phyloP scores from a whole-genome alignment of 73 alveolate species.

The Uronychia setigera region DNA sequence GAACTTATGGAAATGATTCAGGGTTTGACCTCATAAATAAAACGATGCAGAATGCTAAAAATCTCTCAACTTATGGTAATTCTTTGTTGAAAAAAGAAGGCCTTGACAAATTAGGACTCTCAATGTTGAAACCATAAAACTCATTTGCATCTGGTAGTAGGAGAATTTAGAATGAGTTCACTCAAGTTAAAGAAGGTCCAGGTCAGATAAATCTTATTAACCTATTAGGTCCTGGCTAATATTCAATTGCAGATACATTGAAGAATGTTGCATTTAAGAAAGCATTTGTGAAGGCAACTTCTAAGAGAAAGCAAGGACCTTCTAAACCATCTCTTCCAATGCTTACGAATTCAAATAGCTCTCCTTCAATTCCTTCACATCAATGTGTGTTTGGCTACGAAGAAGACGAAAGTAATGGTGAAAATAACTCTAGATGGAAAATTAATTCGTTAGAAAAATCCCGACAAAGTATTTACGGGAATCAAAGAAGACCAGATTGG shows the following conservation, averaged over 20 bases:
- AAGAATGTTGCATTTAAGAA: neutral
- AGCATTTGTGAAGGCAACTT: neutral
- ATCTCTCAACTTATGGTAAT: conserved; percentile 5
- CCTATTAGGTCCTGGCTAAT: neutral
- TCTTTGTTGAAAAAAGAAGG: conserved; percentile 1
- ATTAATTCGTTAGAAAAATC: conserved; percentile 57
- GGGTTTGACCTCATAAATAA: conserved; percentile 41
- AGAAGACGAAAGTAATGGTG: conserved; percentile 15
- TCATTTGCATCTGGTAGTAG: neutral
- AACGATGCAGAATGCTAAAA: conserved; percentile 41
- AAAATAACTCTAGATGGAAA: conserved; percentile 41
- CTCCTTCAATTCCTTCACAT: conserved; percentile 78
- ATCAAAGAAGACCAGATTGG: conserved; percentile 62
- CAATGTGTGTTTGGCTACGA: conserved; percentile 76
- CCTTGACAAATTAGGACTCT: conserved; percentile 31
- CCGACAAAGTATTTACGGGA: conserved; percentile 59
- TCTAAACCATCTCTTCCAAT: neutral
- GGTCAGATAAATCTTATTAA: conserved; percentile 41
- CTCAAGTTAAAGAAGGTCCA: conserved; percentile 28
- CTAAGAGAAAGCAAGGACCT: neutral
- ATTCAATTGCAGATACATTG: neutral
- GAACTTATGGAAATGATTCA: neutral
- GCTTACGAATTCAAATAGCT: conserved; percentile 30
- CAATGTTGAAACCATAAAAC: conserved; percentile 8
- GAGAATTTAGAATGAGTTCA: neutral